Conservation (phyloP, 495 filamentous ascomycete species). For the Parathielavia appendiculata region DNA sequence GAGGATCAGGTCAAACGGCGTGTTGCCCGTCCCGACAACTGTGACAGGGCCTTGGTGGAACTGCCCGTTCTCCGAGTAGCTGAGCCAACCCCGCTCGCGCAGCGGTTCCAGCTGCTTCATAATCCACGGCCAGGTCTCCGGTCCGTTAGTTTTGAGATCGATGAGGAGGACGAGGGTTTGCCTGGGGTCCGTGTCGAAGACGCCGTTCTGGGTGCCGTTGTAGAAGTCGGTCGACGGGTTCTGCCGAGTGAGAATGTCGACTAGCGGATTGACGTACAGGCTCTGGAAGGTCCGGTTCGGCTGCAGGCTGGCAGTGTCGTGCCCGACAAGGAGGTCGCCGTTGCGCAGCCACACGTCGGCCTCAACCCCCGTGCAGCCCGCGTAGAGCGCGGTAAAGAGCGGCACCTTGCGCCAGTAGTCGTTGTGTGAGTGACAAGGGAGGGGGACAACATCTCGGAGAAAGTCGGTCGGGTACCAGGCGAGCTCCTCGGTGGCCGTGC, state of each 20-base stretch:
- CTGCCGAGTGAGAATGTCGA: conserved; percentile 49
- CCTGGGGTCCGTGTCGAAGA: conserved; percentile 55
- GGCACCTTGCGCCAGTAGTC: conserved; percentile 84
- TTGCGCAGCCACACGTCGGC: conserved; percentile 84
- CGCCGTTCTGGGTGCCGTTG: conserved; percentile 44
- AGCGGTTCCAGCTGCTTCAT: conserved; percentile 60
- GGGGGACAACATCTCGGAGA: conserved; percentile 62
- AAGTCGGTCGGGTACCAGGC: conserved; percentile 71
- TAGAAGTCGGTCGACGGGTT: conserved; percentile 48
- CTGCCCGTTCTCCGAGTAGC: conserved; percentile 49
- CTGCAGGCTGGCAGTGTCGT: conserved; percentile 48
- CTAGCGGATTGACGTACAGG: conserved; percentile 62
- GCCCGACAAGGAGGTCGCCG: conserved; percentile 59
- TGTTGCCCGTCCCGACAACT: conserved; percentile 73
- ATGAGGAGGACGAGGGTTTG: conserved; percentile 67
- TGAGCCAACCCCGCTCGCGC: conserved; percentile 56
- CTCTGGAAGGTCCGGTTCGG: conserved; percentile 53
- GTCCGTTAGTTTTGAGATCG: conserved; percentile 59
- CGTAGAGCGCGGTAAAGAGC: conserved; percentile 57
- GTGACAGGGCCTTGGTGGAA: conserved; percentile 58
- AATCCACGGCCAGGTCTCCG: conserved; percentile 50
- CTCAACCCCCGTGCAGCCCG: conserved; percentile 70
- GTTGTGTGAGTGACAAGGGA: conserved; percentile 77
- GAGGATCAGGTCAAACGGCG: conserved; percentile 58
- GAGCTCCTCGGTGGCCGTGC: conserved; percentile 43